These are phyloP conservation scores for Wakefieldia striispora DNA, from an alignment of 768 basidiomycete species.

Conservation along the genomic window DNA sequence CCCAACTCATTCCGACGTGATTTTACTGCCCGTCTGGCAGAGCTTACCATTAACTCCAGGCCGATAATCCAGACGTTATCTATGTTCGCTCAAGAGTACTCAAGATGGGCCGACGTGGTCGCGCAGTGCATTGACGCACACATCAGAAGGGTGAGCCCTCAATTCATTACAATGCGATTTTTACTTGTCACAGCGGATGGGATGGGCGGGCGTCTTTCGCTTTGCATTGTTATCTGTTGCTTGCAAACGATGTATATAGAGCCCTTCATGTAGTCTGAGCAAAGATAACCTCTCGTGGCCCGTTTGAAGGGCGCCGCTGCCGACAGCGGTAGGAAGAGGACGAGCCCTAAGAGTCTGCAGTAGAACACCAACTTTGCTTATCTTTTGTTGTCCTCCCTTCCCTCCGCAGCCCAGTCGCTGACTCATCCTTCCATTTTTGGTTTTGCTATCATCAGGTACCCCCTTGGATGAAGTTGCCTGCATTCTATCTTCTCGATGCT, in stretches of 20 bases:
- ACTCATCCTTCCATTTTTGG: slow-evolving; percentile 53
- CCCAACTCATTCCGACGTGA: slow-evolving; percentile 76
- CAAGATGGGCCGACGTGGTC: slow-evolving; percentile 75
- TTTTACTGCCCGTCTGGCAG: slow-evolving; percentile 67
- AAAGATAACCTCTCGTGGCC: slow-evolving; percentile 39
- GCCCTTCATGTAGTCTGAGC: slow-evolving; percentile 42
- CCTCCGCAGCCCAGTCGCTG: slow-evolving; percentile 44
- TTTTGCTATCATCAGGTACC: slow-evolving; percentile 62
- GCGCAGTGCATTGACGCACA: slow-evolving; percentile 81
- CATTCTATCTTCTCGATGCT: slow-evolving; percentile 94
- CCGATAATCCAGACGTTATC: slow-evolving; percentile 92
- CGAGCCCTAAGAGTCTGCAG: slow-evolving; percentile 35
- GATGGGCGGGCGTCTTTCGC: slow-evolving; percentile 23
- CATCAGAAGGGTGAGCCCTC: slow-evolving; percentile 79
- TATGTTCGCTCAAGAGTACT: slow-evolving; percentile 86
- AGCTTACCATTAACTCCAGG: slow-evolving; percentile 91
- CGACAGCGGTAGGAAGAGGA: slow-evolving; percentile 32
- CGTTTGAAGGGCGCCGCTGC: slow-evolving; percentile 32
- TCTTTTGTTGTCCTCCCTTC: slow-evolving; percentile 27
- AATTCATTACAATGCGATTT: slow-evolving; percentile 20
- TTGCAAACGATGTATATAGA: slow-evolving; percentile 45
- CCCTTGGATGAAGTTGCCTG: slow-evolving; percentile 86
- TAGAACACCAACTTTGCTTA: slow-evolving; percentile 25
- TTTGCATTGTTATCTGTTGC: slow-evolving; percentile 25
- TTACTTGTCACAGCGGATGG: slow-evolving; percentile 28